A percentile compares a stretch with the other conserved stretches of the same genome.
Conservation (phyloP, 2,329 filamentous ascomycete species). For the Alternaria longipes region DNA sequence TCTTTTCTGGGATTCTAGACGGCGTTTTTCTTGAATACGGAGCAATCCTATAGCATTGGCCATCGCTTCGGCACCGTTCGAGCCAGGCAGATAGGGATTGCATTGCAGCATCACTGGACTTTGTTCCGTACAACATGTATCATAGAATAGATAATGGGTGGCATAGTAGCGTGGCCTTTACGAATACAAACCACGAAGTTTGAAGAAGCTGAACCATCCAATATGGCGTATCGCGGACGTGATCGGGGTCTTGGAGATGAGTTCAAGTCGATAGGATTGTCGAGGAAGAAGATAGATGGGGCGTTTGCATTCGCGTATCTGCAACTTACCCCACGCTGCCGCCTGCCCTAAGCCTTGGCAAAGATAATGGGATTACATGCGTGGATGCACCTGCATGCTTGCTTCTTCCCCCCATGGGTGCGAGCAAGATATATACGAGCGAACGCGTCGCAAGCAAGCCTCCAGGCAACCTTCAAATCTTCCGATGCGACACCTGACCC, state of each 20-base stretch:
- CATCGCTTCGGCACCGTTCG: background rate
- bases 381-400: constrained; percentile 17
- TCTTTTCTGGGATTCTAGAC: constrained; percentile 23
- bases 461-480: background rate
- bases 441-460: constrained; percentile 1
- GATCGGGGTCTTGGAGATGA: background rate
- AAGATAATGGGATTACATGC: constrained; percentile 33
- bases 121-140: constrained; percentile 4
- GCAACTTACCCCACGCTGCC: constrained; percentile 28
- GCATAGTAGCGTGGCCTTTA: background rate
- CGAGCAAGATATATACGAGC: background rate
- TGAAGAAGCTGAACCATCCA: background rate
- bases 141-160: constrained; percentile 1
- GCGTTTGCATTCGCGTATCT: constrained; percentile 7
- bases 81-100: constrained; percentile 12
- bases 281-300: background rate
- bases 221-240: background rate
- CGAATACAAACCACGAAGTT: background rate
- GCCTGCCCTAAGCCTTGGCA: constrained; percentile 28
- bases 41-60: constrained; percentile 8
- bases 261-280: background rate
- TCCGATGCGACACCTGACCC: background rate
- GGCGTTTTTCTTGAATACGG: constrained; percentile 16
- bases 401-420: constrained; percentile 12
- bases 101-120: constrained; percentile 5